Evolutionary conservation across 129 eudicot species (phyloP).

Genomic region (Kitagawia praeruptora): DNA sequence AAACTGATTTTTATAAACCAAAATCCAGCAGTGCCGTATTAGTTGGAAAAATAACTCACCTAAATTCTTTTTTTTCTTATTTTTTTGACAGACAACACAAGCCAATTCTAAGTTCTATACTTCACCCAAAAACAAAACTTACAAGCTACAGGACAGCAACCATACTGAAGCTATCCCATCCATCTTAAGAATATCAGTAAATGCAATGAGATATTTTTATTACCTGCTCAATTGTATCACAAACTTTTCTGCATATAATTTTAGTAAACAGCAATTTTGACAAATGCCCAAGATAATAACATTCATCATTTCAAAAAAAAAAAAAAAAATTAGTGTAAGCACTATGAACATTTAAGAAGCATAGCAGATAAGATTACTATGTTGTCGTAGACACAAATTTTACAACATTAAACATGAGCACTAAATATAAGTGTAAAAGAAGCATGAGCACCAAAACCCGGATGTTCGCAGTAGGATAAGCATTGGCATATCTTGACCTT

Average conservation of each 20-base stretch:
- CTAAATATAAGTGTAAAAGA: slow-evolving; percentile 33
- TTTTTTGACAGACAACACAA: too few relatives aligned
- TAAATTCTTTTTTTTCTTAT: too few relatives aligned
- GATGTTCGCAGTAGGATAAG: slow-evolving; percentile 22
- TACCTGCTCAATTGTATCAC: not conserved
- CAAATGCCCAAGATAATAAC: slow-evolving; percentile 3
- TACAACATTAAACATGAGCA: slow-evolving; percentile 18
- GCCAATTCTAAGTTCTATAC: not conserved
- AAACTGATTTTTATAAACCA: too few relatives aligned
- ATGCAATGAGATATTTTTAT: not conserved
- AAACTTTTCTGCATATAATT: not conserved
- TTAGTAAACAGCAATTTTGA: not conserved
- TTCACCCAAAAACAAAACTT: too few relatives aligned
- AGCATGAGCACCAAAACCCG: slow-evolving; percentile 11
- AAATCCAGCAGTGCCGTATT: too few relatives aligned
- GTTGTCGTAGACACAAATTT: slow-evolving; percentile 26
- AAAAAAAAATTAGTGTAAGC: slow-evolving; percentile 11
- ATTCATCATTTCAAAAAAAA: slow-evolving; percentile 5
- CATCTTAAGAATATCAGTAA: not conserved
- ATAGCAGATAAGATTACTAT: slow-evolving; percentile 18
- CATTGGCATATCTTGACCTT: slow-evolving; percentile 22
- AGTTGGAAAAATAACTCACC: too few relatives aligned
- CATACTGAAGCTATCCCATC: not conserved
- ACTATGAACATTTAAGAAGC: slow-evolving; percentile 42
- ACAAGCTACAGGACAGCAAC: not conserved